Conservation (phyloP, 2,329 filamentous ascomycete species). For the Bipolaris bicolor region DNA sequence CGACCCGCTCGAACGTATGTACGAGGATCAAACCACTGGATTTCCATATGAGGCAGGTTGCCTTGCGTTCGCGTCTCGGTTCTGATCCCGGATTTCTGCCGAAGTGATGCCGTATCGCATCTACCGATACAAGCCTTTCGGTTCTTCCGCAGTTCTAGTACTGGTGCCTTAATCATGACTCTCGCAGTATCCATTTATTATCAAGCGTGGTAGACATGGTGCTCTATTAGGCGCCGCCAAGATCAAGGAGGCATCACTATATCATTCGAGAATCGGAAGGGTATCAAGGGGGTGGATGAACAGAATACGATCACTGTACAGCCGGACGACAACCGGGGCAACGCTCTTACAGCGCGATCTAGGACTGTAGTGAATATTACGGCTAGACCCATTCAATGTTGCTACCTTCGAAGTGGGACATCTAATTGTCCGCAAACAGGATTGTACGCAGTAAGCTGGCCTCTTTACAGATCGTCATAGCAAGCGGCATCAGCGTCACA, state of each 20-base stretch:
- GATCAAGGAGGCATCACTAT: conserved; percentile 53
- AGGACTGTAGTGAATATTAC: conserved; percentile 27
- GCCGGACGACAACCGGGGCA: conserved; percentile 43
- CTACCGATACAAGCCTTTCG: conserved; percentile 24
- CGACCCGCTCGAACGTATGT: conserved; percentile 25
- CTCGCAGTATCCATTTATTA: conserved; percentile 46
- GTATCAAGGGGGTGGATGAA: conserved; percentile 31
- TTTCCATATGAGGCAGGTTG: conserved; percentile 14
- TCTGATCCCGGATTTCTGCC: conserved; percentile 32
- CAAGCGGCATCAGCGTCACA: conserved; percentile 34
- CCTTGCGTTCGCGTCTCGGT: conserved; percentile 18
- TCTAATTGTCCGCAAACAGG: rapidly evolving
- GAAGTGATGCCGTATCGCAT: conserved; percentile 29
- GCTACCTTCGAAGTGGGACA: conserved; percentile 23
- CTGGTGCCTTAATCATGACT: conserved; percentile 20
- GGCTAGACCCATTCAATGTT: conserved; percentile 38
- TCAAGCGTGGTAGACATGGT: conserved; percentile 54
- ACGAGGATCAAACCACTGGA: conserved; percentile 19
- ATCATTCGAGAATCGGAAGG: conserved; percentile 45
- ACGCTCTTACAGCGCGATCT: conserved; percentile 35
- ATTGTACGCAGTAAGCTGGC: background rate
- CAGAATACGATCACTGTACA: conserved; percentile 35
- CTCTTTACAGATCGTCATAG: conserved; percentile 39
- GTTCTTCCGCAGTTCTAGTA: conserved; percentile 17
- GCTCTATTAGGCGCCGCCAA: conserved; percentile 48